Percentiles rank a stretch among this genome's conserved stretches.
Evolutionary conservation across 164 flowering plant species (phyloP).

Genomic region (Macadamia tetraphylla): DNA sequence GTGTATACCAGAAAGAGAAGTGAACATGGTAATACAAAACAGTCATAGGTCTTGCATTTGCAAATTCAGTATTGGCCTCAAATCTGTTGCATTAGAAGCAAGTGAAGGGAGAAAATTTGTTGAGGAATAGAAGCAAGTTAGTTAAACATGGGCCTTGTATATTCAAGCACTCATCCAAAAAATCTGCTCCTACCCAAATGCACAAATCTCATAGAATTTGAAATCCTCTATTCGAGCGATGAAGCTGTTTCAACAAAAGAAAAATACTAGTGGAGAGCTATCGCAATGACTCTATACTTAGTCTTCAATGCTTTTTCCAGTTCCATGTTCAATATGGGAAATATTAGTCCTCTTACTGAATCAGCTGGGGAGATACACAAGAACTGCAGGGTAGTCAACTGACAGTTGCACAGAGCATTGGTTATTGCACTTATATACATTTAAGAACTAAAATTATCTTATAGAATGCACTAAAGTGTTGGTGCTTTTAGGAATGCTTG

Average conservation of each 20-base stretch:
- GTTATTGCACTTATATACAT: too few species aligned
- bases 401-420: neutral
- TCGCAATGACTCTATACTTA: conserved; percentile 24
- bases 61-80: conserved; percentile 62
- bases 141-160: neutral
- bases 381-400: conserved; percentile 63
- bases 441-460: too few species aligned
- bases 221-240: conserved; percentile 43
- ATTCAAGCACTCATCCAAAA: too few species aligned
- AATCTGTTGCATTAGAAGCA: conserved; percentile 36
- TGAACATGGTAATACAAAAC: conserved; percentile 17
- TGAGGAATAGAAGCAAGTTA: neutral
- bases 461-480: too few species aligned
- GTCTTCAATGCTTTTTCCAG: conserved; percentile 52
- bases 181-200: too few species aligned
- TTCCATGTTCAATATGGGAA: conserved; percentile 80
- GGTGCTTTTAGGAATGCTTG: too few species aligned
- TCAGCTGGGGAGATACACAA: conserved; percentile 53
- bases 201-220: conserved; percentile 8
- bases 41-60: conserved; percentile 54
- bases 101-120: neutral
- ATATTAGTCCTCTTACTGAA: conserved; percentile 52
- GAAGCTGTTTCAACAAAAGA: conserved; percentile 34
- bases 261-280: conserved; percentile 45
- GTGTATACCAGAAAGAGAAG: neutral